Evolutionary conservation across 2,329 filamentous ascomycete species (phyloP), one percentile per base, ranked within the genome.

Genomic region (Cladosporium sp.): DNA sequence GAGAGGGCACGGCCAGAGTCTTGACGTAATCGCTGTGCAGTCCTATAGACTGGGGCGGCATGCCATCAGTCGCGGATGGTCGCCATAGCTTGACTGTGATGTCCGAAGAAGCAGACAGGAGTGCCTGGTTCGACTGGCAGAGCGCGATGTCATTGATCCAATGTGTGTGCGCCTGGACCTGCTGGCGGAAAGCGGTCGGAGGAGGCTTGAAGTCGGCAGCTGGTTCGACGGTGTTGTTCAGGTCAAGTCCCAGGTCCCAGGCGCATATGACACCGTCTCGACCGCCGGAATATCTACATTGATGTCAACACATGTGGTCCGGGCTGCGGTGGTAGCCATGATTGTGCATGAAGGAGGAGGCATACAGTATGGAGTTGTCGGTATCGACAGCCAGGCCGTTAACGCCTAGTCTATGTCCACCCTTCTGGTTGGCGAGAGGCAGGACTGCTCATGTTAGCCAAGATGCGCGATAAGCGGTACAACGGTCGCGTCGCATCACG

Each of bases 11-110:
- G 21, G 93, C 92, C 43, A 99, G 85, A 71, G 92, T 93, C 80
- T 98, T 99, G 75, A 97, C 93, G 76, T 98, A 99, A 82, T 99
- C 95, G 73, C 89, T 90, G 78, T 99, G 95, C 73, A 94, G 88
- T 69, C 95, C 95, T 74, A 99, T 94, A 49, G 91, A 92, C 69
- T 87, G 85, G 5, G 91, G 89, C 11, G 89, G 87, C 58, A 89
- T 84, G 26, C 81, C 79, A 57, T 87, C 86, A 64, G 86, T 82
- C 56, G 86, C 86, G 18, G 84, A 80, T 26, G 94, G 94, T 64
- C 93, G 87, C 95, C 93, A 97, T 73, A 96, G 81, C 78, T 96
- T 95, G 76, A 97, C 93, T 10, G 92, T 93, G 67, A 95, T 88
- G 77, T 97, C 93, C n/a, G 93, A 96, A 5, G 93, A 97, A 23